These are phyloP conservation scores for Penicillium coffeae DNA, from an alignment of 495 filamentous ascomycete species.

Conservation along the genomic window DNA sequence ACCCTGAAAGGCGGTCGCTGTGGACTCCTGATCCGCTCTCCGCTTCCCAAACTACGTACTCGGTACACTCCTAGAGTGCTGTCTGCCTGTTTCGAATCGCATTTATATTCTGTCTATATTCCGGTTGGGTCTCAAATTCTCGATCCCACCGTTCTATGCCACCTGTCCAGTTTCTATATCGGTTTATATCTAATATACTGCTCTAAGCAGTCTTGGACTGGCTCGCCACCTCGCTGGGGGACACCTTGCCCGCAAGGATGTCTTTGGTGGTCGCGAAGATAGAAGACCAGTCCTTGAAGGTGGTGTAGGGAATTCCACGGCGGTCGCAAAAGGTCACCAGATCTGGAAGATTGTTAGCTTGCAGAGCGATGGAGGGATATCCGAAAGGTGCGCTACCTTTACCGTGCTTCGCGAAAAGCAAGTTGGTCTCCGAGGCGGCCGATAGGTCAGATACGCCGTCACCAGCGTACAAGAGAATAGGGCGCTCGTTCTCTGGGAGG, in stretches of 20 bases:
- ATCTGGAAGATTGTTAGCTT: constrained; percentile 47
- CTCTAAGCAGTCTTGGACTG: constrained; percentile 14
- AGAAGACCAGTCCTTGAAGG: constrained; percentile 71
- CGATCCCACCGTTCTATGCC: too few species aligned
- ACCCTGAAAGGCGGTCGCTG: constrained; percentile 19
- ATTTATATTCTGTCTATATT: too few species aligned
- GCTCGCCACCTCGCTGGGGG: constrained; percentile 30
- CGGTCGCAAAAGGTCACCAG: constrained; percentile 77
- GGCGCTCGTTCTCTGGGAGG: constrained; percentile 62
- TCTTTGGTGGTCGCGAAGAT: constrained; percentile 72
- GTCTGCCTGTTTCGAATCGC: too few species aligned
- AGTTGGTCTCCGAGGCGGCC: constrained; percentile 80
- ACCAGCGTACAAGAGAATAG: constrained; percentile 81
- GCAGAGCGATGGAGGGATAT: not conserved
- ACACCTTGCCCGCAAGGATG: constrained; percentile 59
- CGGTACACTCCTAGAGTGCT: too few species aligned
- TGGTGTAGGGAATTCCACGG: constrained; percentile 73
- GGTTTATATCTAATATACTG: not conserved
- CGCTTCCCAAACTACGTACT: too few species aligned
- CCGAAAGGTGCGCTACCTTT: constrained; percentile 52
- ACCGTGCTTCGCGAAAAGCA: constrained; percentile 87
- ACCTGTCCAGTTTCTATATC: too few species aligned
- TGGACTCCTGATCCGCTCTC: constrained; percentile 13
- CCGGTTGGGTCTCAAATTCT: too few species aligned
- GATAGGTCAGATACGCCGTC: constrained; percentile 88